A percentile compares a stretch with the other conserved stretches of the same genome.
phyloP scores from a whole-genome alignment of 2,329 filamentous ascomycete genomes.

The Lecanicillium sp. region DNA sequence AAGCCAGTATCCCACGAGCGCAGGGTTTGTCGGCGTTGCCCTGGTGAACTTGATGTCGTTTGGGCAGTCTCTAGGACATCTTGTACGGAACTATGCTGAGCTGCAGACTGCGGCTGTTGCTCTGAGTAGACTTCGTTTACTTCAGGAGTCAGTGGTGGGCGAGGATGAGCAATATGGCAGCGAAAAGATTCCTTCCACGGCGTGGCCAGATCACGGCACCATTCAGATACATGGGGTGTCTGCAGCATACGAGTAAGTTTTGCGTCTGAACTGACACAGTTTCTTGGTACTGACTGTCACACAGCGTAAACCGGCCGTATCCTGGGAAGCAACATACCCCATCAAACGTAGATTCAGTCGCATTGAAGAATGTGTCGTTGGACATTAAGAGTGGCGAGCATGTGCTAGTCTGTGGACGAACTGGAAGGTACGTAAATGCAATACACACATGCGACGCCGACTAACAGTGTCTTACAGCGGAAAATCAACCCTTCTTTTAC shows the following conservation, averaged over 20 bases:
- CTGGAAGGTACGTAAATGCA: constrained; percentile 1
- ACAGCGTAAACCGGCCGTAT: constrained; percentile 1
- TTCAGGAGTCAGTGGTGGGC: neutral
- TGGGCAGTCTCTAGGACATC: constrained; percentile 1
- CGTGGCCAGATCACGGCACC: no score
- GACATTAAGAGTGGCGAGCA: neutral
- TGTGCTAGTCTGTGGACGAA: constrained; percentile 2
- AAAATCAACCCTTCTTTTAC: constrained; percentile 3
- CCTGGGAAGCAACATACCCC: constrained; percentile 1
- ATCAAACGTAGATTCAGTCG: neutral
- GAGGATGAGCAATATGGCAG: neutral
- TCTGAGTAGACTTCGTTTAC: constrained; percentile 1
- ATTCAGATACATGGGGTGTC: no score
- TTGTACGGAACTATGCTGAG: neutral
- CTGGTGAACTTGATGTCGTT: constrained; percentile 4
- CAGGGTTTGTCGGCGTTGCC: constrained; percentile 4
- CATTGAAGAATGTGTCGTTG: neutral
- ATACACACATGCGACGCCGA: no score
- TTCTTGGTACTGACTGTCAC: neutral
- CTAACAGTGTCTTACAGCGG: no score
- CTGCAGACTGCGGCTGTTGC: constrained; percentile 3
- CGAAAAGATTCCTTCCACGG: neutral
- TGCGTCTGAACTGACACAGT: no score
- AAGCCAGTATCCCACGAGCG: constrained; percentile 3
- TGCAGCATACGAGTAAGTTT: no score